Conservation (phyloP, 1,284 basidiomycete genomes). For the Cutaneotrichosporon mucoides region DNA sequence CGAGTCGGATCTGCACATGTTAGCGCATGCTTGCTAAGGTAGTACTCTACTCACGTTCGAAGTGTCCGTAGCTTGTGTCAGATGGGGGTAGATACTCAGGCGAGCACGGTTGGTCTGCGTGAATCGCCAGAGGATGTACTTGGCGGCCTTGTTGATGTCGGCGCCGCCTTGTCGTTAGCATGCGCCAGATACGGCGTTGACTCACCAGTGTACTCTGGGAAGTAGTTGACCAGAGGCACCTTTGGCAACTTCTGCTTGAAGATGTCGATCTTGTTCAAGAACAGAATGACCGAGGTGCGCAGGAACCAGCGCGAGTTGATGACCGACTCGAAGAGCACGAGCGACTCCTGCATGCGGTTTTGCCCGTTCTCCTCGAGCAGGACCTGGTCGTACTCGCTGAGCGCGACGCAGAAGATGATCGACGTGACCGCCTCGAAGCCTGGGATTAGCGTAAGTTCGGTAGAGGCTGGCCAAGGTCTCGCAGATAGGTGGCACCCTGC, state of each 20-base stretch:
- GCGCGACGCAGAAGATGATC: constrained; percentile 91
- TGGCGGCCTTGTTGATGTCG: constrained; percentile 96
- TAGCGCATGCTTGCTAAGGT: too few species aligned
- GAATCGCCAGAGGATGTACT: constrained; percentile 96
- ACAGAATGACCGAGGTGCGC: constrained; percentile 85
- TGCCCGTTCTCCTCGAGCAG: constrained; percentile 66
- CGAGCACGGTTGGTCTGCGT: constrained; percentile 89
- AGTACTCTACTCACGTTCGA: constrained; percentile 60
- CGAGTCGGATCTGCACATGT: constrained; percentile 63
- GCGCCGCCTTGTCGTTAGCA: too few species aligned
- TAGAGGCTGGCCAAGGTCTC: too few species aligned
- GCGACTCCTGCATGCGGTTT: constrained; percentile 93
- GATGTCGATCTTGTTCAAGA: constrained; percentile 93
- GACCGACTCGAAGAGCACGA: constrained; percentile 89
- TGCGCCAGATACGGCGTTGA: too few species aligned
- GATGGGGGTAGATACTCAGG: constrained; percentile 83
- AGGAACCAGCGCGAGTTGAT: constrained; percentile 98
- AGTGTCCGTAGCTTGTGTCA: constrained; percentile 60
- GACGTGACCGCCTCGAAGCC: constrained; percentile 87
- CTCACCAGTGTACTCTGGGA: constrained; percentile 79
- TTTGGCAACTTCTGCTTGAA: constrained; percentile 92
- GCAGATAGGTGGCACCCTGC: too few species aligned
- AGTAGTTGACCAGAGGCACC: constrained; percentile 78
- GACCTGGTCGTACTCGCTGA: constrained; percentile 92
- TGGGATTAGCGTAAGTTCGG: too few species aligned